Conservation (phyloP, 2,329 filamentous ascomycete genomes). For the Aotearoamyces nothofagi region DNA sequence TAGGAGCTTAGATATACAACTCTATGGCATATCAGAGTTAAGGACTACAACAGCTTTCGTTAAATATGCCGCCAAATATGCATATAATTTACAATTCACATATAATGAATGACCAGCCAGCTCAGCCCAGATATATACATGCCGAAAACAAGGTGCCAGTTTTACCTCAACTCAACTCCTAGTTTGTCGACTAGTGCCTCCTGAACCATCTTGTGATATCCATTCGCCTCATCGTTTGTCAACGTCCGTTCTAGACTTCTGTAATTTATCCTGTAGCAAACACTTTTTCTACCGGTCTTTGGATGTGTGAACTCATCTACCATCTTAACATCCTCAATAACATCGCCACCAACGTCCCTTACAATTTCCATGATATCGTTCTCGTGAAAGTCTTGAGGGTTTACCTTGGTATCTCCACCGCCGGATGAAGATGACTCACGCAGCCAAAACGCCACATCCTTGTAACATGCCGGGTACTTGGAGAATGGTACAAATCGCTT, state of each 20-base stretch:
- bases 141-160: too few species aligned
- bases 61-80: too few species aligned
- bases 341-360: constrained; percentile 64
- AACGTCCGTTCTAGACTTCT: constrained; percentile 82
- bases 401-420: constrained; percentile 27
- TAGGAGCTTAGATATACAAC: too few species aligned
- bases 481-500: constrained; percentile 73
- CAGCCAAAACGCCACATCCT: constrained; percentile 93
- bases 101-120: too few species aligned
- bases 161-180: constrained; percentile 67
- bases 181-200: constrained; percentile 50
- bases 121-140: too few species aligned
- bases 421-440: constrained; percentile 28
- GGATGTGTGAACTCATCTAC: constrained; percentile 83
- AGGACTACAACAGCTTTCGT: not conserved
- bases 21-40: too few species aligned
- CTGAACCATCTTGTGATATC: constrained; percentile 55
- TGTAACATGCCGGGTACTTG: constrained; percentile 76
- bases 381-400: constrained; percentile 55
- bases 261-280: constrained; percentile 91
- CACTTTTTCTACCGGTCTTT: constrained; percentile 65
- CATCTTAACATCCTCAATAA: constrained; percentile 74
- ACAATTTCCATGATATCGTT: constrained; percentile 98
- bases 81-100: too few species aligned
- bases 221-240: constrained; percentile 68